Conservation (phyloP, 2,329 filamentous ascomycete species). For the Colletotrichum tofieldiae region DNA sequence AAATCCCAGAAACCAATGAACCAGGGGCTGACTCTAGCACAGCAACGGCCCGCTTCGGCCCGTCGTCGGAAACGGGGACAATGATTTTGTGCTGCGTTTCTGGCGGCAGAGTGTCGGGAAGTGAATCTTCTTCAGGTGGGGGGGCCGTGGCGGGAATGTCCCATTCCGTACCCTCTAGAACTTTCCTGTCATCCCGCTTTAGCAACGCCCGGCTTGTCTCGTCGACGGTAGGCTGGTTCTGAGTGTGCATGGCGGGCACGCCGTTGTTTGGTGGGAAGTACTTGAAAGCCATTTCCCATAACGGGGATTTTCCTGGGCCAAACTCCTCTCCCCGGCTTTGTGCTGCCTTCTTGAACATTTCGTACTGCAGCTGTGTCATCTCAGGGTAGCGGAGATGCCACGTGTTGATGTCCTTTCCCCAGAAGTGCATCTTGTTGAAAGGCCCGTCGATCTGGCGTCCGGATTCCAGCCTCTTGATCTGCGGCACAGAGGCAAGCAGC, state of each 20-base stretch:
- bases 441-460: conserved; percentile 72
- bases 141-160: conserved; percentile 47
- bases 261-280: conserved; percentile 65
- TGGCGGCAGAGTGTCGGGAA: conserved; percentile 56
- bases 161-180: conserved; percentile 49
- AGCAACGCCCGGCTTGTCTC: conserved; percentile 44
- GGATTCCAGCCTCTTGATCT: conserved; percentile 64
- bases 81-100: conserved; percentile 52
- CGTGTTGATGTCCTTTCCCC: conserved; percentile 68
- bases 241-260: conserved; percentile 33
- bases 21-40: conserved; percentile 76
- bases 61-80: conserved; percentile 52
- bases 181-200: conserved; percentile 46
- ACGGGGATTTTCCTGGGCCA: conserved; percentile 62
- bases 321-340: conserved; percentile 68
- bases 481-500: conserved; percentile 65
- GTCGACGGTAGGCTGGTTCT: conserved; percentile 17
- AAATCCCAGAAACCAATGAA: conserved; percentile 76
- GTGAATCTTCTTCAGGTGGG: conserved; percentile 48
- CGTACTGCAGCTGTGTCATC: conserved; percentile 73
- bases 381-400: conserved; percentile 76
- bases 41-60: conserved; percentile 68
- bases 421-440: conserved; percentile 71
- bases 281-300: conserved; percentile 73
- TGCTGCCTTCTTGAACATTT: conserved; percentile 69